Percentiles rank a stretch among this genome's conserved stretches.
These are phyloP conservation scores for Fusarium aywerte DNA, from an alignment of 2,329 filamentous ascomycete species.

Conservation along the genomic window DNA sequence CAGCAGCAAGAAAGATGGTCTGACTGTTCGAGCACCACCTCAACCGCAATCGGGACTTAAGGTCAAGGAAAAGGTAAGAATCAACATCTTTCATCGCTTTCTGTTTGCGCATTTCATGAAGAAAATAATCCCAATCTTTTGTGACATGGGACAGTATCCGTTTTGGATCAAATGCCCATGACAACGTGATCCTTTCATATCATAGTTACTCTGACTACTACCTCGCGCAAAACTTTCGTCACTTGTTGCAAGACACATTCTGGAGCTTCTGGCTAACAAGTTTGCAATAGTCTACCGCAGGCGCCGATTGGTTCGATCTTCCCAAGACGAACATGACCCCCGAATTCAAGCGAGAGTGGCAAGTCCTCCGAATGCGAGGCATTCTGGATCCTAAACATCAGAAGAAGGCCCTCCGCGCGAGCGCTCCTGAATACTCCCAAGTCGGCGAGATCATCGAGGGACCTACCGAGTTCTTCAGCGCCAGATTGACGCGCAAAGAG, in stretches of 20 bases:
- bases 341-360: constrained; percentile 87
- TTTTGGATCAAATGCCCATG: constrained; percentile 65
- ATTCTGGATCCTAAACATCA: constrained; percentile 93
- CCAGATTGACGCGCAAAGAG: constrained; percentile 85
- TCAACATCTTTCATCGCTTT: background rate
- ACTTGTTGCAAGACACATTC: background rate
- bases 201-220: constrained; percentile 79
- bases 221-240: constrained; percentile 14
- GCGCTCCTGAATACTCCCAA: constrained; percentile 81
- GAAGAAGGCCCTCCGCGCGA: constrained; percentile 82
- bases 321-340: constrained; percentile 86
- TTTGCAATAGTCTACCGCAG: constrained; percentile 67
- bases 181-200: constrained; percentile 64
- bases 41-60: constrained; percentile 38
- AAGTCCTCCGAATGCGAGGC: constrained; percentile 88
- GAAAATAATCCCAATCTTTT: constrained; percentile 51
- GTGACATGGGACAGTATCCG: constrained; percentile 55
- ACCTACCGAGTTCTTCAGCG: constrained; percentile 86
- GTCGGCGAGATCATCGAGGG: constrained; percentile 90
- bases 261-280: constrained; percentile 29
- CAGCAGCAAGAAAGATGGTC: constrained; percentile 41
- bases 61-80: constrained; percentile 47
- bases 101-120: constrained; percentile 52
- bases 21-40: constrained; percentile 43
- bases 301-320: constrained; percentile 86